Conservation (phyloP, 164 flowering plant genomes). For the Houttuynia cordata region DNA sequence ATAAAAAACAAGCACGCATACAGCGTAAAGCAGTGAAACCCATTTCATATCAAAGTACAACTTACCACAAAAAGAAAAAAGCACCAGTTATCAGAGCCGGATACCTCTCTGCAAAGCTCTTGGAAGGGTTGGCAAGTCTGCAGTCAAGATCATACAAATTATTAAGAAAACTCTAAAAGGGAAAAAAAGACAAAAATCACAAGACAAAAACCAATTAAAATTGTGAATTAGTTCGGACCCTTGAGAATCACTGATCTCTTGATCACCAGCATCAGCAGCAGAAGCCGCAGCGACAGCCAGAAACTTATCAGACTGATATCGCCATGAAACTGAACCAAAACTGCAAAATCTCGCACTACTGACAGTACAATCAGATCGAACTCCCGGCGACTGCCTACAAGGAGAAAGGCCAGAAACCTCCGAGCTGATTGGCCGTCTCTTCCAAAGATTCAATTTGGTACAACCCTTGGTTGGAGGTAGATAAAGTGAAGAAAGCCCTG, state of each 20-base stretch:
- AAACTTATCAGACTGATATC: slow-evolving; percentile 9
- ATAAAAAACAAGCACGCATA: background rate
- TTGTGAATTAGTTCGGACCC: no score
- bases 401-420: slow-evolving; percentile 14
- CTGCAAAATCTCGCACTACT: slow-evolving; percentile 11
- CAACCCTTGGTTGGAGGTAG: slow-evolving; percentile 11
- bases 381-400: slow-evolving; percentile 16
- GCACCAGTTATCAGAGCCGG: slow-evolving; percentile 52
- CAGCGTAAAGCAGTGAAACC: background rate
- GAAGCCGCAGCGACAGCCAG: slow-evolving; percentile 25
- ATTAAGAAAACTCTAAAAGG: background rate
- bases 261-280: slow-evolving; percentile 37
- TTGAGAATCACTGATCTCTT: slow-evolving; percentile 15
- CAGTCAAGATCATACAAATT: slow-evolving; percentile 3
- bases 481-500: slow-evolving; percentile 19
- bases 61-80: slow-evolving; percentile 62
- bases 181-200: background rate
- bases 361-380: slow-evolving; percentile 2
- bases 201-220: background rate
- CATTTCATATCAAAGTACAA: background rate
- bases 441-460: slow-evolving; percentile 5
- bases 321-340: slow-evolving; percentile 12
- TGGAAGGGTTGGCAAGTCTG: slow-evolving; percentile 26
- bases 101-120: slow-evolving; percentile 30
- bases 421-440: slow-evolving; percentile 9